Percentiles rank a stretch among this genome's conserved stretches.
phyloP scores from a whole-genome alignment of 345 rosid species.

The Linum trigynum region DNA sequence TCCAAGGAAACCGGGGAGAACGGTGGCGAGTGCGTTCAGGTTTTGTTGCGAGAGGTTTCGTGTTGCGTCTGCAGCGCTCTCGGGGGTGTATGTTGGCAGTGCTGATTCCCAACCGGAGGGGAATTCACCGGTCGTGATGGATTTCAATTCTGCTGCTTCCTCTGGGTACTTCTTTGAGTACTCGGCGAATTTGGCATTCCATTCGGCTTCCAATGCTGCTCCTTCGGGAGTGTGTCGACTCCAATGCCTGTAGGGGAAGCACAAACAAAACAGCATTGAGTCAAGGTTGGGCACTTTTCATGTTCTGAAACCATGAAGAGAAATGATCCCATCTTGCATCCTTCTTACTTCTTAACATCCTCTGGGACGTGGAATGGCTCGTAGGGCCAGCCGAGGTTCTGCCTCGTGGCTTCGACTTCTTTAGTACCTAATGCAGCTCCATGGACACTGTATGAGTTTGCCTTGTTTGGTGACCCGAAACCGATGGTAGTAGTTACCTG shows the following conservation, averaged over 20 bases:
- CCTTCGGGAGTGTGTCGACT: constrained; percentile 71
- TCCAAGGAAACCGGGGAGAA: constrained; percentile 87
- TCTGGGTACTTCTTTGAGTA: constrained; percentile 82
- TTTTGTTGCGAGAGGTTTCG: constrained; percentile 86
- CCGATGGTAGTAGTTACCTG: constrained; percentile 95
- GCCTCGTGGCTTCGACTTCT: constrained; percentile 98
- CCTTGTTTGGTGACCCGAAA: constrained; percentile 94
- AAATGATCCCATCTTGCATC: not conserved
- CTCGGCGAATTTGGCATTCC: constrained; percentile 78
- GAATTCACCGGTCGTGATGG: constrained; percentile 64
- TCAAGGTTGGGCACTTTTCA: not conserved
- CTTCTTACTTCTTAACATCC: constrained; percentile 67
- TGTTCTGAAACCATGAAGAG: not conserved
- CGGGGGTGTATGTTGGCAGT: constrained; percentile 87
- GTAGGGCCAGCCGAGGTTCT: constrained; percentile 88
- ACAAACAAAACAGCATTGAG: constrained; percentile 11
- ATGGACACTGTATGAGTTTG: constrained; percentile 92
- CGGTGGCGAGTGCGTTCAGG: constrained; percentile 73
- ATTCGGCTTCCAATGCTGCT: constrained; percentile 69
- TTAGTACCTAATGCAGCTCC: constrained; percentile 96
- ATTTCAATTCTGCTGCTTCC: constrained; percentile 87
- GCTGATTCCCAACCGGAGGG: constrained; percentile 96
- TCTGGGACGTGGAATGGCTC: constrained; percentile 97
- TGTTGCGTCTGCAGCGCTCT: constrained; percentile 88
- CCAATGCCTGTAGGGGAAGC: constrained; percentile 58